Percentiles rank a stretch among this genome's conserved stretches.
phyloP scores from a whole-genome alignment of 2,329 filamentous ascomycete genomes.

The Ramularia endophylla region DNA sequence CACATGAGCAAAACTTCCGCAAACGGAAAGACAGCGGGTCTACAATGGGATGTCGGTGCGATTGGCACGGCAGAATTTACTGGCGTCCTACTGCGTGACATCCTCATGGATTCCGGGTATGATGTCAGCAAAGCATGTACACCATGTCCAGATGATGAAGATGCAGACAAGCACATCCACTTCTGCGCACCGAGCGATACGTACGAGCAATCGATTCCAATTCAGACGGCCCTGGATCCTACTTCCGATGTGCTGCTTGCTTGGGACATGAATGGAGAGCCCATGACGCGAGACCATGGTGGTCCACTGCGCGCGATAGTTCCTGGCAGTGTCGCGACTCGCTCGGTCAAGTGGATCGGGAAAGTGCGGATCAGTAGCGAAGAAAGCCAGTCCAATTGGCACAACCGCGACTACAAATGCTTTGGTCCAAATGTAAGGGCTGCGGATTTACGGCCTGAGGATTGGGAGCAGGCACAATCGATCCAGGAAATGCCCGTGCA shows the following conservation, averaged over 20 bases:
- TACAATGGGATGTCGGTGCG: slow-evolving; percentile 55
- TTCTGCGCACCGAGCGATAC: slow-evolving; percentile 34
- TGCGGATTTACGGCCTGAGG: slow-evolving; percentile 40
- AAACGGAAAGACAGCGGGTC: slow-evolving; percentile 47
- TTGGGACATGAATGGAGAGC: slow-evolving; percentile 67
- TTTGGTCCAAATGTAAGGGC: slow-evolving; percentile 48
- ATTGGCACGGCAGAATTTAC: slow-evolving; percentile 58
- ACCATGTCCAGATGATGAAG: slow-evolving; percentile 25
- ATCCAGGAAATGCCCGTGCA: slow-evolving; percentile 66
- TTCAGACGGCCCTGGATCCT: slow-evolving; percentile 51
- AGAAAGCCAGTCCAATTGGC: slow-evolving; percentile 61
- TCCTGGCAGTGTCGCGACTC: slow-evolving; percentile 58
- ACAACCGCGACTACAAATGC: slow-evolving; percentile 62
- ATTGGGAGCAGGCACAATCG: slow-evolving; percentile 57
- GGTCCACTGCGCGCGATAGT: slow-evolving; percentile 58
- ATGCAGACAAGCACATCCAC: slow-evolving; percentile 46
- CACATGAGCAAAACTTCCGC: slow-evolving; percentile 45
- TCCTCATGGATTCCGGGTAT: slow-evolving; percentile 53
- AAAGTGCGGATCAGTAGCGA: slow-evolving; percentile 60
- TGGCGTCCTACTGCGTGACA: slow-evolving; percentile 51
- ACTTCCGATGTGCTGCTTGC: slow-evolving; percentile 58
- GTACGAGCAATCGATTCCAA: slow-evolving; percentile 20
- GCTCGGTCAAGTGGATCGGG: slow-evolving; percentile 56
- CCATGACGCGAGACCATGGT: slow-evolving; percentile 60
- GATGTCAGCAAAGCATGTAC: slow-evolving; percentile 25